Percentiles rank a stretch among this genome's conserved stretches.
These are phyloP conservation scores for Dictyostelium purpureum DNA, from an alignment of 78 protist genomes.

Conservation along the genomic window DNA sequence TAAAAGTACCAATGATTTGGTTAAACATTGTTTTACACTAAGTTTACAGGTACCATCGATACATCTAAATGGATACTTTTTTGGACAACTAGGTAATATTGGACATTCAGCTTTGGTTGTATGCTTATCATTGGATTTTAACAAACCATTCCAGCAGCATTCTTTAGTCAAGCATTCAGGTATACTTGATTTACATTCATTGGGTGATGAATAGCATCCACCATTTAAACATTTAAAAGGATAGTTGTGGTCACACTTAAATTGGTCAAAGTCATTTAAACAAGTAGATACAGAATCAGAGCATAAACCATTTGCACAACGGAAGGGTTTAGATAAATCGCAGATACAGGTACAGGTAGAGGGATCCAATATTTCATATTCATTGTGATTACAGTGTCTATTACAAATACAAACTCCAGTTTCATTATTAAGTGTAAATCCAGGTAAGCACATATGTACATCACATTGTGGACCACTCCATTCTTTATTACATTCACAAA, in stretches of 20 bases:
- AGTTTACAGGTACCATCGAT: constrained; percentile 30
- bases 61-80: neutral
- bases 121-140: neutral
- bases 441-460: neutral
- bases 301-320: neutral
- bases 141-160: constrained; percentile 50
- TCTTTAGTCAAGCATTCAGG: neutral
- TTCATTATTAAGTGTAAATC: neutral
- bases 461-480: constrained; percentile 13
- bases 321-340: neutral
- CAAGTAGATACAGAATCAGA: neutral
- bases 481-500: neutral
- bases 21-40: neutral
- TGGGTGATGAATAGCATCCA: neutral
- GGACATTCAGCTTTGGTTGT: neutral
- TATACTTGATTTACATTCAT: neutral
- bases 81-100: constrained; percentile 16
- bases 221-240: constrained; percentile 39
- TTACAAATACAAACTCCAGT: neutral
- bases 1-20: neutral
- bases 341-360: neutral
- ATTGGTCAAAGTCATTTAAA: neutral
- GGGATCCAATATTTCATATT: neutral
- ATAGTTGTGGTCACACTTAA: neutral
- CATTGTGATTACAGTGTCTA: neutral